These are phyloP conservation scores for Candida xiaguanensis DNA, from an alignment of 805 yeast genomes.

Conservation along the genomic window DNA sequence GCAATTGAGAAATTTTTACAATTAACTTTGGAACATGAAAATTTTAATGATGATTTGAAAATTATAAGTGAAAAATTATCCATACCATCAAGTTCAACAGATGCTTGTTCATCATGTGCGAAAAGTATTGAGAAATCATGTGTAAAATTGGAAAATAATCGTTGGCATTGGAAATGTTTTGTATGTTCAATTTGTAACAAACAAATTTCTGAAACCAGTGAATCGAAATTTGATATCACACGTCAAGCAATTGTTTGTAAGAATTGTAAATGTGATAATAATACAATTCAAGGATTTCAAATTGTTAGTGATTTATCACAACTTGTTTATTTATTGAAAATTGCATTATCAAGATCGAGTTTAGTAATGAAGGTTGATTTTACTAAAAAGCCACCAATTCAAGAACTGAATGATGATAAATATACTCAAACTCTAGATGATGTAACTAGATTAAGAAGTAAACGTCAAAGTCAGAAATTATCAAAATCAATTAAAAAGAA, in stretches of 20 bases:
- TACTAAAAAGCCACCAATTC: constrained; percentile 4
- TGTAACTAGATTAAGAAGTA: constrained; percentile 69
- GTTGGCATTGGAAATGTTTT: constrained; percentile 86
- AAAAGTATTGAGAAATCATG: constrained; percentile 86
- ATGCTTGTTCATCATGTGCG: constrained; percentile 67
- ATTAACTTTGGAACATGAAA: constrained; percentile 16
- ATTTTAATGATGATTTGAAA: constrained; percentile 4
- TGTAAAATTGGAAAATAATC: constrained; percentile 47
- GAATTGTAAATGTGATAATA: constrained; percentile 47
- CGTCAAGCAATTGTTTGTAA: constrained; percentile 49
- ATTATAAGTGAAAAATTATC: constrained; percentile 30
- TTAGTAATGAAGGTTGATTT: constrained; percentile 47
- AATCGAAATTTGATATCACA: constrained; percentile 42
- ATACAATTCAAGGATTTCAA: constrained; percentile 52
- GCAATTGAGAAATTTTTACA: constrained; percentile 62
- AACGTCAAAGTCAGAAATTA: constrained; percentile 61
- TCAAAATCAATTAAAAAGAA: constrained; percentile 52
- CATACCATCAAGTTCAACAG: constrained; percentile 62
- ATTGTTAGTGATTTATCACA: constrained; percentile 69
- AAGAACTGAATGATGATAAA: constrained; percentile 27
- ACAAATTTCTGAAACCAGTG: constrained; percentile 31
- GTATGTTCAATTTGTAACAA: constrained; percentile 58
- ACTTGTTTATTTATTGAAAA: constrained; percentile 69
- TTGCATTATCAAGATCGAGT: constrained; percentile 75
- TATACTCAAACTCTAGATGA: constrained; percentile 71